These are phyloP conservation scores for Iodosphaeria phyllophila DNA, from an alignment of 2,329 filamentous ascomycete species.

Conservation along the genomic window DNA sequence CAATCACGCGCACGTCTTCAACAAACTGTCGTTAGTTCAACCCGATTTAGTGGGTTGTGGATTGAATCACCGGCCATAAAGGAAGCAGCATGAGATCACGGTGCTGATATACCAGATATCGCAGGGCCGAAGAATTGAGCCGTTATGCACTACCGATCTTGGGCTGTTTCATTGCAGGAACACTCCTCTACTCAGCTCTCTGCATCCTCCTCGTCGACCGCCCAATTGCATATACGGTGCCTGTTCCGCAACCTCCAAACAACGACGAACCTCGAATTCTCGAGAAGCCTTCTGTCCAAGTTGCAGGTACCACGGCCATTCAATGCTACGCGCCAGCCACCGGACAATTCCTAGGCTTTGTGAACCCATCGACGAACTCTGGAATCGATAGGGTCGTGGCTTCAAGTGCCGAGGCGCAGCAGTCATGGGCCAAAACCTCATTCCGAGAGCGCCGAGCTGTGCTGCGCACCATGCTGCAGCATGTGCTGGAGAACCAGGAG, in stretches of 20 bases:
- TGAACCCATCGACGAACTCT: slow-evolving; percentile 58
- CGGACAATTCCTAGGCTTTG: slow-evolving; percentile 59
- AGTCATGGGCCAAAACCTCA: slow-evolving; percentile 56
- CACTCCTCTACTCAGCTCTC: too few species aligned
- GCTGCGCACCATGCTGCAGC: slow-evolving; percentile 61
- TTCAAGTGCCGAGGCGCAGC: slow-evolving; percentile 56
- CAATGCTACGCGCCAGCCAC: slow-evolving; percentile 85
- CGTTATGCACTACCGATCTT: too few species aligned
- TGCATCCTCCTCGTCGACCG: too few species aligned
- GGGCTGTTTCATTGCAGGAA: too few species aligned
- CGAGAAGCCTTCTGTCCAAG: slow-evolving; percentile 41
- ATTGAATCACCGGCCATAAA: too few species aligned
- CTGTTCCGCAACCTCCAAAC: slow-evolving; percentile 40
- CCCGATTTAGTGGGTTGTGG: too few species aligned
- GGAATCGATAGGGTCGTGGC: slow-evolving; percentile 66
- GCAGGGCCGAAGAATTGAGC: too few species aligned
- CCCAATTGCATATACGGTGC: slow-evolving; percentile 39
- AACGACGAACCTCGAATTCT: slow-evolving; percentile 34
- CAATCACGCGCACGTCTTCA: too few species aligned
- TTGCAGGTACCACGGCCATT: slow-evolving; percentile 46
- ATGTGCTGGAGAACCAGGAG: slow-evolving; percentile 77
- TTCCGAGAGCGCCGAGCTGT: slow-evolving; percentile 65
- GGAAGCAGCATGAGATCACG: too few species aligned
- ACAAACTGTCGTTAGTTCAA: too few species aligned
- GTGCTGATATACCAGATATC: too few species aligned